A percentile compares a stretch with the other conserved stretches of the same genome.
These are phyloP conservation scores for Schwanniomyces etchellsii DNA, from an alignment of 1,139 yeast genomes.

Conservation along the genomic window DNA sequence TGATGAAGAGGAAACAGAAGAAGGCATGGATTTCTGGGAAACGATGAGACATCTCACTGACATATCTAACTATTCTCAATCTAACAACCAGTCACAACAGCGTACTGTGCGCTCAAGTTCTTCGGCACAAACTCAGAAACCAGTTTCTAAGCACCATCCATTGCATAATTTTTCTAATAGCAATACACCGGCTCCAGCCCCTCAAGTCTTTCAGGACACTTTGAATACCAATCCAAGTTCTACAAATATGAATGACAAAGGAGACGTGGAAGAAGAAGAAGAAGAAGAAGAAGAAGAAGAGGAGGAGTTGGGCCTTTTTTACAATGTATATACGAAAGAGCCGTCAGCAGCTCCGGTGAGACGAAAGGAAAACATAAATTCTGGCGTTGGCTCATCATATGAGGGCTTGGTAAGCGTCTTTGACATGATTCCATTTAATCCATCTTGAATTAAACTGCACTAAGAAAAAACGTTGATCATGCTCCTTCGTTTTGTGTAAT, in stretches of 20 bases:
- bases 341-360: conserved; percentile 22
- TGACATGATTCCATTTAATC: conserved; percentile 33
- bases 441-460: conserved; percentile 20
- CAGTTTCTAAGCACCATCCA: conserved; percentile 49
- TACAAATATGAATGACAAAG: conserved; percentile 7
- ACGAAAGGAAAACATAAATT: conserved; percentile 7
- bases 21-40: conserved; percentile 67
- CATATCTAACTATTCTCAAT: conserved; percentile 20
- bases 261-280: conserved; percentile 7
- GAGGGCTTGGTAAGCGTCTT: conserved; percentile 20
- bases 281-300: conserved; percentile 25
- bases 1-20: conserved; percentile 21
- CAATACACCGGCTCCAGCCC: conserved; percentile 16
- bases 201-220: neutral
- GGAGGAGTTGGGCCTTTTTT: conserved; percentile 34
- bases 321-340: conserved; percentile 30
- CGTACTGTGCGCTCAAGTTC: no score
- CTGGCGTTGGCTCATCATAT: conserved; percentile 9
- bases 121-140: conserved; percentile 15
- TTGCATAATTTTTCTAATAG: conserved; percentile 26
- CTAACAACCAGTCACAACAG: neutral
- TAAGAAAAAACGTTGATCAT: no score
- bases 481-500: neutral
- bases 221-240: conserved; percentile 2
- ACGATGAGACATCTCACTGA: conserved; percentile 50